These are phyloP conservation scores for Starmera dryadoides DNA, from an alignment of 805 yeast genomes.

Conservation along the genomic window DNA sequence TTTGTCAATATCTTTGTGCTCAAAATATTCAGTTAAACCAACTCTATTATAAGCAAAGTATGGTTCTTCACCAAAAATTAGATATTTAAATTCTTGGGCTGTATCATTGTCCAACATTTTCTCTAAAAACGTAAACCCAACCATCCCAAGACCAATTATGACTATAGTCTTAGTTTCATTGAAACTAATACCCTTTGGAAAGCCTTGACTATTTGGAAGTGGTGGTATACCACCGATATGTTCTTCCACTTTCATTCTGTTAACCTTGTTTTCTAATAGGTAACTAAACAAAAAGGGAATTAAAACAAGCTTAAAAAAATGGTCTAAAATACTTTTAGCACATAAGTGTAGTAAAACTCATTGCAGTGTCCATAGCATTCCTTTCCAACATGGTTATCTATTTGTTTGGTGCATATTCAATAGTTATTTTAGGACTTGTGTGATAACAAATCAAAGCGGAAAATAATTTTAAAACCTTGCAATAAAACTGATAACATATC, in stretches of 20 bases:
- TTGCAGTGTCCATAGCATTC: no score
- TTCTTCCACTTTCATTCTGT: slow-evolving; percentile 2
- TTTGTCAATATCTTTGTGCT: slow-evolving; percentile 19
- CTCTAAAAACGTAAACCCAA: slow-evolving; percentile 27
- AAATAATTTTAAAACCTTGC: no score
- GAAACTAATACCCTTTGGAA: no score
- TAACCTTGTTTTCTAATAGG: not conserved
- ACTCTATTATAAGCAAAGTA: slow-evolving; percentile 30
- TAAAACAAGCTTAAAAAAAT: no score
- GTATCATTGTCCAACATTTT: slow-evolving; percentile 25
- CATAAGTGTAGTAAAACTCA: no score
- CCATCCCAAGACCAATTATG: slow-evolving; percentile 31
- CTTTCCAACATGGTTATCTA: no score
- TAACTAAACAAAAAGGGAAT: no score
- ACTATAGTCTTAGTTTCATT: slow-evolving; percentile 5
- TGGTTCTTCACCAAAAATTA: slow-evolving; percentile 28
- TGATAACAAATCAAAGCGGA: no score
- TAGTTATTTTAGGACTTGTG: no score
- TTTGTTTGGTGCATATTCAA: no score
- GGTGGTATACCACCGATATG: slow-evolving; percentile 15
- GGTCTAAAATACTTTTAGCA: no score
- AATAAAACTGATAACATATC: no score
- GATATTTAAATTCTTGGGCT: slow-evolving; percentile 18
- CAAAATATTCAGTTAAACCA: slow-evolving; percentile 25
- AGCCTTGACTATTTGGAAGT: slow-evolving; percentile 6